Percentiles rank a stretch among this genome's conserved stretches.
phyloP scores from a whole-genome alignment of 2,329 filamentous ascomycete genomes.

The Cytospora paraplurivora region DNA sequence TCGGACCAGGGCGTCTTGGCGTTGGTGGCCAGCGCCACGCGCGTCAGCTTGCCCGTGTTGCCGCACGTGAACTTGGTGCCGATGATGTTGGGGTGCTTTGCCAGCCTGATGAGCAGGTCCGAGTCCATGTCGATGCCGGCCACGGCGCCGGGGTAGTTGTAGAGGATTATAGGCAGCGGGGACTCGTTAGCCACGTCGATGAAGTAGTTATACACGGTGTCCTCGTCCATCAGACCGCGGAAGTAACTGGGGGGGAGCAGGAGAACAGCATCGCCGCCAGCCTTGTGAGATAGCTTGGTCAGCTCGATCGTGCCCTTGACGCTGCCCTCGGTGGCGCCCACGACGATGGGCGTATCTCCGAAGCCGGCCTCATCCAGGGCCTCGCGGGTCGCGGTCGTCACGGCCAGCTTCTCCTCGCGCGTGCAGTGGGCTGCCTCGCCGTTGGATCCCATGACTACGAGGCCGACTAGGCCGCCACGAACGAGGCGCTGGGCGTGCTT shows the following conservation, averaged over 20 bases:
- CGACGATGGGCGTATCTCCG: slow-evolving; percentile 73
- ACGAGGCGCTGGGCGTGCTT: slow-evolving; percentile 79
- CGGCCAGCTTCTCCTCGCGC: slow-evolving; percentile 71
- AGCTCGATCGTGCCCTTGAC: slow-evolving; percentile 79
- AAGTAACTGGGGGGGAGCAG: slow-evolving; percentile 84
- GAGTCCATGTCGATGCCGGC: slow-evolving; percentile 88
- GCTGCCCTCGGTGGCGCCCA: slow-evolving; percentile 79
- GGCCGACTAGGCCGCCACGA: slow-evolving; percentile 74
- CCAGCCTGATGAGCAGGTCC: slow-evolving; percentile 79
- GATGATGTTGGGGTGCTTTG: slow-evolving; percentile 78
- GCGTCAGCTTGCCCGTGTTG: slow-evolving; percentile 85
- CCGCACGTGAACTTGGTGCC: slow-evolving; percentile 93
- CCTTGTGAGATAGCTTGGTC: slow-evolving; percentile 64
- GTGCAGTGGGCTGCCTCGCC: slow-evolving; percentile 87
- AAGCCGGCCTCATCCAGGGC: slow-evolving; percentile 82
- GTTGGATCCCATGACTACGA: slow-evolving; percentile 88
- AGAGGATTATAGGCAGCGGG: slow-evolving; percentile 77
- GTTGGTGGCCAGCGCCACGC: slow-evolving; percentile 72
- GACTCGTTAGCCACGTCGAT: slow-evolving; percentile 73
- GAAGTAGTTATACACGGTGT: slow-evolving; percentile 73
- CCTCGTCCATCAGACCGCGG: slow-evolving; percentile 73
- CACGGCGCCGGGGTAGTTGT: slow-evolving; percentile 90
- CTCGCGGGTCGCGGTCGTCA: slow-evolving; percentile 77
- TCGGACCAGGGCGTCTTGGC: slow-evolving; percentile 66
- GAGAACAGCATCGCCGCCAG: slow-evolving; percentile 78